These are phyloP conservation scores for Melocanna baccifera DNA, from an alignment of 176 grass and related monocot species.

Conservation along the genomic window DNA sequence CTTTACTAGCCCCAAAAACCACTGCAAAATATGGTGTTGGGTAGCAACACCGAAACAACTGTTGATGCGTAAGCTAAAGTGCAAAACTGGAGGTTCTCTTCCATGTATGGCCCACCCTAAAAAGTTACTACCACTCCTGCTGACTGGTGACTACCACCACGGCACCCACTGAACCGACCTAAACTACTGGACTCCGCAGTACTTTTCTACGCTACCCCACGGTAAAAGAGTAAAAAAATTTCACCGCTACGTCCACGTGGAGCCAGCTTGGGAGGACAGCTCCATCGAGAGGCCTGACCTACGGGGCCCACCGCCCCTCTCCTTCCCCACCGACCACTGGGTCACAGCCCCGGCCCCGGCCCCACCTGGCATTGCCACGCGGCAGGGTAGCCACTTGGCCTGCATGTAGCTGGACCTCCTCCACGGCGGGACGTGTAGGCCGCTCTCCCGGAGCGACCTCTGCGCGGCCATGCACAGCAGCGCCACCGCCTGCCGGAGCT, in stretches of 20 bases:
- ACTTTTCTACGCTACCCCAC: not conserved
- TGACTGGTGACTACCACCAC: not conserved
- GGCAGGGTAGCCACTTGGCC: slow-evolving; percentile 57
- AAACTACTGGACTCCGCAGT: not conserved
- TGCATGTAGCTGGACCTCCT: slow-evolving; percentile 63
- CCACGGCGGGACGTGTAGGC: slow-evolving; percentile 77
- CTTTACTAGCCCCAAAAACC: not conserved
- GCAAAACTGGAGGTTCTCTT: not conserved
- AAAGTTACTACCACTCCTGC: not conserved
- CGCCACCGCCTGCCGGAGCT: slow-evolving; percentile 56
- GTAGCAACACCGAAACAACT: not conserved
- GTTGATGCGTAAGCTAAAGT: slow-evolving; percentile 16
- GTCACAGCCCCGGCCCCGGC: not conserved
- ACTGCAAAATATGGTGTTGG: slow-evolving; percentile 3
- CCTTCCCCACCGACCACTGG: slow-evolving; percentile 14
- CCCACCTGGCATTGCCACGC: not conserved
- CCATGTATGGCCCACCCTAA: not conserved
- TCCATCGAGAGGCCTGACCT: slow-evolving; percentile 12
- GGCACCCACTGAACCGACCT: not conserved
- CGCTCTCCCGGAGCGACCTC: slow-evolving; percentile 66
- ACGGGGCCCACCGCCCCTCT: not conserved
- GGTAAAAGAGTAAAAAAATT: not conserved
- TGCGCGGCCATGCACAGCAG: slow-evolving; percentile 55
- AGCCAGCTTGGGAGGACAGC: not conserved
- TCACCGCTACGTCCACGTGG: not conserved